phyloP scores from a whole-genome alignment of 2,329 filamentous ascomycete species.

The Ophiostoma sp. region DNA sequence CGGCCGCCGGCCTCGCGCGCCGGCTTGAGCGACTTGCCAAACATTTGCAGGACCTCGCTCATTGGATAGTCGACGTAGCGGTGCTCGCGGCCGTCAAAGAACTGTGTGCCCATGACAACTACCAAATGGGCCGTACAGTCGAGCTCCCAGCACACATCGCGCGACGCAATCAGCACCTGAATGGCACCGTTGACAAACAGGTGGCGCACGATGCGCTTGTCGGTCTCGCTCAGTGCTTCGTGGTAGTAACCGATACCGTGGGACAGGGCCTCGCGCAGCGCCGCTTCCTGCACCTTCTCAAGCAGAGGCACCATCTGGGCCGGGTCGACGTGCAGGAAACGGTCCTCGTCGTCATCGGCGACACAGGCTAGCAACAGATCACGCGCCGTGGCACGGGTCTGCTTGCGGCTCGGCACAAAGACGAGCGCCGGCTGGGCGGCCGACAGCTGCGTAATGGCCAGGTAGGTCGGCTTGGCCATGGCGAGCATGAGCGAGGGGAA shows the following conservation, averaged over 20 bases:
- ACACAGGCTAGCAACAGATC: slow-evolving; percentile 87
- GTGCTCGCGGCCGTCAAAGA: slow-evolving; percentile 94
- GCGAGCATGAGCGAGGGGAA: slow-evolving; percentile 98
- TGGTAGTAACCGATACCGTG: slow-evolving; percentile 98
- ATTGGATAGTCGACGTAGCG: slow-evolving; percentile 96
- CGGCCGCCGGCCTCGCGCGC: slow-evolving; percentile 77
- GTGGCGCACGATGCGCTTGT: slow-evolving; percentile 92
- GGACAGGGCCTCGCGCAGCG: slow-evolving; percentile 82
- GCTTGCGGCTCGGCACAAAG: slow-evolving; percentile 91
- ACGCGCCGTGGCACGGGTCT: slow-evolving; percentile 81
- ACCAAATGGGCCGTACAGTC: slow-evolving; percentile 86
- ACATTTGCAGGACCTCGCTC: slow-evolving; percentile 95
- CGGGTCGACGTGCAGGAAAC: slow-evolving; percentile 78
- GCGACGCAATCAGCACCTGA: slow-evolving; percentile 72
- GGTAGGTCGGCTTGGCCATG: slow-evolving; percentile 93
- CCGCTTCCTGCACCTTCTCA: slow-evolving; percentile 79
- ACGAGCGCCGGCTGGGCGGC: slow-evolving; percentile 85
- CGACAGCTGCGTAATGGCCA: slow-evolving; percentile 84
- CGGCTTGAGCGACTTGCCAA: slow-evolving; percentile 83
- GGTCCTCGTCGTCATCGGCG: slow-evolving; percentile 87
- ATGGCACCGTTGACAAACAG: slow-evolving; percentile 87
- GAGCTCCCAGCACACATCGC: slow-evolving; percentile 96
- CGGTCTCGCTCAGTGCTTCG: slow-evolving; percentile 82
- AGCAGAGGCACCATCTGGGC: slow-evolving; percentile 82
- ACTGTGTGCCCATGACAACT: slow-evolving; percentile 96